phyloP scores from a whole-genome alignment of 23 red algal species.

The Gracilariopsis chorda region DNA sequence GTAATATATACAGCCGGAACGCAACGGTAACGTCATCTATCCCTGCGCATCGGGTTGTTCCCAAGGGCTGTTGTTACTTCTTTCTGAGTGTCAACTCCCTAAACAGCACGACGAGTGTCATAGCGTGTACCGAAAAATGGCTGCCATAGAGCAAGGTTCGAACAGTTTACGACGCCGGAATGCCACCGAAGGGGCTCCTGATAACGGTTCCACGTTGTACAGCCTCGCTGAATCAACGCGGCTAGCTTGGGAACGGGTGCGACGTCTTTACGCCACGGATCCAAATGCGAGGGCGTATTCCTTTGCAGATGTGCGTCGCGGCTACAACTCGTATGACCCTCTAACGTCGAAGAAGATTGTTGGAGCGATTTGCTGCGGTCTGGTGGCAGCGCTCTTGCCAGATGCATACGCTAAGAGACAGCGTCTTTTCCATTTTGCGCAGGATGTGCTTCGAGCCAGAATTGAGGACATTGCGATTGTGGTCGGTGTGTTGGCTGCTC shows the following conservation, averaged over 20 bases:
- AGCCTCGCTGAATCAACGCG: constrained; percentile 82
- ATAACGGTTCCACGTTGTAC: constrained; percentile 64
- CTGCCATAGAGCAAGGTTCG: not conserved
- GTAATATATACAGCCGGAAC: no score
- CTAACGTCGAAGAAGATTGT: constrained; percentile 69
- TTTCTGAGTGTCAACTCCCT: no score
- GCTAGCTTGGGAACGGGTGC: constrained; percentile 83
- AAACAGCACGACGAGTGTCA: no score
- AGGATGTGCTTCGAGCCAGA: constrained; percentile 16
- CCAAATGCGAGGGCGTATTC: constrained; percentile 69
- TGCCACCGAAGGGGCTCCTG: not conserved
- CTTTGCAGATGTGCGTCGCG: constrained; percentile 79
- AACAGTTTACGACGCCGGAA: constrained; percentile 26
- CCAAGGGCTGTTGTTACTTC: no score
- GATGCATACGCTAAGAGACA: constrained; percentile 60
- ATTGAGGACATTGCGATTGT: constrained; percentile 40
- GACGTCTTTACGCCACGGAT: constrained; percentile 78
- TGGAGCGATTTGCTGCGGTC: constrained; percentile 37
- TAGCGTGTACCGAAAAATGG: no score
- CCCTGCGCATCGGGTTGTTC: no score
- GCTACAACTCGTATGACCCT: constrained; percentile 83
- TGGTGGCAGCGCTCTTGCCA: constrained; percentile 33
- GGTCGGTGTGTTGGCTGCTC: constrained; percentile 19
- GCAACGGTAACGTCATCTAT: no score
- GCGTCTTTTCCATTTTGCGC: not conserved